Percentiles rank a stretch among this genome's conserved stretches.
These are phyloP conservation scores for Pulveroboletus sp. DNA, from an alignment of 768 basidiomycete genomes.

Conservation along the genomic window DNA sequence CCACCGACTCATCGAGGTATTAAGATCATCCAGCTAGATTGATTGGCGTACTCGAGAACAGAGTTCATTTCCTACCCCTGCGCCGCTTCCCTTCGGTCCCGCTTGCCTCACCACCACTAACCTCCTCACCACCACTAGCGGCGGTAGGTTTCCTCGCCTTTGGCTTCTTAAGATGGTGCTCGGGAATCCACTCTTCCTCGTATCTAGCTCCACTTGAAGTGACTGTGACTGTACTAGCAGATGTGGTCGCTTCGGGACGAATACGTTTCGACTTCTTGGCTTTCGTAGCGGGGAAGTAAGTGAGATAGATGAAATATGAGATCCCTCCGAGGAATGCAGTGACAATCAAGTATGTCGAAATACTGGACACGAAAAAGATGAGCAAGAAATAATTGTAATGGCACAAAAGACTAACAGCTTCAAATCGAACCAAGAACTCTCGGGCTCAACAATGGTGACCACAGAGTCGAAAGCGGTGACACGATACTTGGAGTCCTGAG, in stretches of 20 bases:
- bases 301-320: slow-evolving; percentile 61
- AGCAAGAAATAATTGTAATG: slow-evolving; percentile 1
- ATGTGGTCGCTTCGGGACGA: slow-evolving; percentile 46
- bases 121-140: slow-evolving; percentile 60
- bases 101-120: slow-evolving; percentile 65
- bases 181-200: slow-evolving; percentile 92
- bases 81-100: slow-evolving; percentile 49
- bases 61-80: slow-evolving; percentile 49
- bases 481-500: slow-evolving; percentile 56
- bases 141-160: slow-evolving; percentile 50
- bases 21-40: background rate
- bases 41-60: background rate
- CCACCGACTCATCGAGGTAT: background rate
- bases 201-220: slow-evolving; percentile 64
- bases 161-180: slow-evolving; percentile 74
- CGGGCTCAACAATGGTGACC: slow-evolving; percentile 78
- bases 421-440: slow-evolving; percentile 72
- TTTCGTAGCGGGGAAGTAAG: slow-evolving; percentile 65
- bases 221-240: slow-evolving; percentile 58
- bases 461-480: slow-evolving; percentile 72
- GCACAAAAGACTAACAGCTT: slow-evolving; percentile 59
- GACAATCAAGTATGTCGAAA: slow-evolving; percentile 73
- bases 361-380: slow-evolving; percentile 27
- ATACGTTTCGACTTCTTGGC: slow-evolving; percentile 46
- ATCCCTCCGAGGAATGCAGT: slow-evolving; percentile 59